Base-by-base conservation (phyloP, 106 monocot genomes). In the Phalaenopsis aphrodite region DNA sequence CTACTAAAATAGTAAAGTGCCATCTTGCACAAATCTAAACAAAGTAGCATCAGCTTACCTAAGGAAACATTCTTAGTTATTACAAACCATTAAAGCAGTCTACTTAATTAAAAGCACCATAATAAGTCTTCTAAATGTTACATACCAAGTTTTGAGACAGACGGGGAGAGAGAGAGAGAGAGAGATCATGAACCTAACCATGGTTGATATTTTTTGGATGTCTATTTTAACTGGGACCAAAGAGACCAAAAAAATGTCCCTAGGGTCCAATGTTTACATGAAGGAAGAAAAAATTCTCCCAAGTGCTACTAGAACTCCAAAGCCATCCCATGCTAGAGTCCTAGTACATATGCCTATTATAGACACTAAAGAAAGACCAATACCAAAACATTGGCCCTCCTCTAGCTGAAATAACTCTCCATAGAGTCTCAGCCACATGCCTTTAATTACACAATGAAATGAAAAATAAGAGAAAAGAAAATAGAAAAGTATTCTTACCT, bases 171-270 rank as follows among this genome's bases (percentile, higher is more conserved):
- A 78, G 41, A 83, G 68, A 78, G 78, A 72, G 78, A 78, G 55
- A 78, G 56, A 57, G 55, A 7, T 10, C 39, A 37, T 73, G 72
- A 69, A 78, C 81, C 56, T 81, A 81, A 78, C 56, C 78, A 75
- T 81, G 78, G 81, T 39, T n/a, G 61, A 21, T 57, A 64, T 46
- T 23, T 3, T 21, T 36, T 6, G 18, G 23, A 67, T 19, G 19
- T n/a, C 52, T 46, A 46, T 19, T n/a, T 12, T 41, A 66, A 41
- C 21, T 64, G 23, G 77, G 80, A 80, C 80, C 80, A 46, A 77
- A 84, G 84, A 84, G 80, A 77, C 55, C 24, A 76, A 84, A 81
- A 84, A 77, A 75, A 76, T 80, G 68, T 76, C 84, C 67, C 55
- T 49, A 15, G 77, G 69, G 79, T 75, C 76, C 69, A 42, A 15